Evolutionary conservation across 2,329 filamentous ascomycete species (phyloP).

Genomic region (Xylariaceae sp.): DNA sequence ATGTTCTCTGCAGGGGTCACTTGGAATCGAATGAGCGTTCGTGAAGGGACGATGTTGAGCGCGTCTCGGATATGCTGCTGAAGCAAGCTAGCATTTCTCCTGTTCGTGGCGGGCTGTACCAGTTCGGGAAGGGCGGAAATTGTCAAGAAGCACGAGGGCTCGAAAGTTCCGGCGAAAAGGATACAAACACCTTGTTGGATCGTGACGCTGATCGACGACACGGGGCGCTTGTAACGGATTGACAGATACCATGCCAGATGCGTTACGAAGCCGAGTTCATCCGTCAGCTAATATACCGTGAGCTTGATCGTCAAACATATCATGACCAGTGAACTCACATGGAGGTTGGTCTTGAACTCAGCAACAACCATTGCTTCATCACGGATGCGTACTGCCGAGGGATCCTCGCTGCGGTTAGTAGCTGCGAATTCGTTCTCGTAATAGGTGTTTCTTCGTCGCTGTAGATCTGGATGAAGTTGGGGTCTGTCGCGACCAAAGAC

Average conservation of each 20-base stretch:
- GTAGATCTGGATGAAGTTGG: constrained; percentile 32
- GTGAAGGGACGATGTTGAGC: constrained; percentile 61
- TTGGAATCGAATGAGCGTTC: constrained; percentile 72
- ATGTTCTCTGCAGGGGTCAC: constrained; percentile 68
- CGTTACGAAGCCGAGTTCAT: constrained; percentile 72
- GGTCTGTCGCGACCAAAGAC: constrained; percentile 30
- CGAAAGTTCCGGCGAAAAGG: constrained; percentile 70
- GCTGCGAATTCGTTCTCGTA: constrained; percentile 46
- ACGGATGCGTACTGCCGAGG: constrained; percentile 45
- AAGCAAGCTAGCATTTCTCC: constrained; percentile 74
- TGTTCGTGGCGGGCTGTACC: constrained; percentile 72
- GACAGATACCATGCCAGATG: constrained; percentile 72
- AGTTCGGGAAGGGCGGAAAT: constrained; percentile 68
- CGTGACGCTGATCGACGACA: constrained; percentile 70
- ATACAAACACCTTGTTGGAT: constrained; percentile 75
- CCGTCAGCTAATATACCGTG: constrained; percentile 56
- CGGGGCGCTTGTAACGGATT: constrained; percentile 70
- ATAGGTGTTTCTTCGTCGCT: constrained; percentile 41
- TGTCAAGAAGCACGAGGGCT: constrained; percentile 76
- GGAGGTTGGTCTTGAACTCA: constrained; percentile 63
- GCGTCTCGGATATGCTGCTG: constrained; percentile 72
- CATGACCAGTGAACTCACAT: constrained; percentile 43
- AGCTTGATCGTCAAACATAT: constrained; percentile 1
- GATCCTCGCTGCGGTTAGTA: constrained; percentile 30
- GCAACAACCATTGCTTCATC: constrained; percentile 59